These are phyloP conservation scores for Sclerotinia spermophila DNA, from an alignment of 2,329 filamentous ascomycete genomes.

Conservation along the genomic window DNA sequence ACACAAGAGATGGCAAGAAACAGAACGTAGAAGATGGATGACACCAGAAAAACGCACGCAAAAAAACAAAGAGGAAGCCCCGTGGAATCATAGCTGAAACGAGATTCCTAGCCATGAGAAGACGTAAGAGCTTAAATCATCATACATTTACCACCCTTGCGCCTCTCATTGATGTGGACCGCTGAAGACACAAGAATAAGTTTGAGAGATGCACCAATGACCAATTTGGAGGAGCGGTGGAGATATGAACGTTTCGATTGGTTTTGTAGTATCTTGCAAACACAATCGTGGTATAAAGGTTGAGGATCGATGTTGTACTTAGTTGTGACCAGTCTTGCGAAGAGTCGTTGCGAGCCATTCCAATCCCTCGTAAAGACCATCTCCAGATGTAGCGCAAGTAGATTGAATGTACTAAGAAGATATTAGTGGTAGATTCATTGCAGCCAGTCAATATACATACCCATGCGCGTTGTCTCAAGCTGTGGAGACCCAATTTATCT, in stretches of 20 bases:
- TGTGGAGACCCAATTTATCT: constrained; percentile 99
- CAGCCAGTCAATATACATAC: constrained; percentile 56
- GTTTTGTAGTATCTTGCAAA: constrained; percentile 29
- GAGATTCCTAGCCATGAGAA: constrained; percentile 33
- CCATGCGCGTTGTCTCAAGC: constrained; percentile 97
- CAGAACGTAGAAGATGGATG: constrained; percentile 34
- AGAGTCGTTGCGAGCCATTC: constrained; percentile 85
- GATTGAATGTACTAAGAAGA: constrained; percentile 88
- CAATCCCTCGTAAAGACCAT: constrained; percentile 99
- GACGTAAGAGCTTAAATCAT: constrained; percentile 34
- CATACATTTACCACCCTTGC: constrained; percentile 39
- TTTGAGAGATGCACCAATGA: constrained; percentile 35
- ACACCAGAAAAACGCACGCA: constrained; percentile 28
- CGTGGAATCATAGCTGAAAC: constrained; percentile 28
- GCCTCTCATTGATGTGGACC: constrained; percentile 37
- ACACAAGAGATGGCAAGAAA: constrained; percentile 29
- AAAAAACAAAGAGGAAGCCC: constrained; percentile 31
- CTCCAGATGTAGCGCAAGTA: constrained; percentile 96
- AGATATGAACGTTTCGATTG: constrained; percentile 36
- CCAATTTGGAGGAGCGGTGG: constrained; percentile 33
- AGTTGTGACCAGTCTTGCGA: constrained; percentile 68
- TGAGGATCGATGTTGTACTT: constrained; percentile 38
- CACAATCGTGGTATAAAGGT: constrained; percentile 28
- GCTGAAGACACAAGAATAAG: constrained; percentile 36
- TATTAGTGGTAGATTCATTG: constrained; percentile 23